Percentiles rank a stretch among this genome's conserved stretches.
phyloP scores from a whole-genome alignment of 2,329 filamentous ascomycete genomes.

The Aspergillus pseudotamarii region DNA sequence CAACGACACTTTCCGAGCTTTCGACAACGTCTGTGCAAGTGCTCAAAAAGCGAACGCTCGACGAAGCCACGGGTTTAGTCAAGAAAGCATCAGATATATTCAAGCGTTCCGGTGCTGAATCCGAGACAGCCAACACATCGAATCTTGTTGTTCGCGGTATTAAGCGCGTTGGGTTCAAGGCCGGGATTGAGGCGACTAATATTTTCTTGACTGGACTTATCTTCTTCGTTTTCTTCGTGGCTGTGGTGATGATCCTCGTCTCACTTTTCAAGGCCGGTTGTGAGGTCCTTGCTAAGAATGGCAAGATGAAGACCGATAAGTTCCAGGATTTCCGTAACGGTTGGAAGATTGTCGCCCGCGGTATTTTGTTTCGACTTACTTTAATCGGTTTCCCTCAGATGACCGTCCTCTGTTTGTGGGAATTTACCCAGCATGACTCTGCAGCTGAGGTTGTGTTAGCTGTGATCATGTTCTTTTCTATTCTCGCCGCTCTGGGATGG shows the following conservation, averaged over 20 bases:
- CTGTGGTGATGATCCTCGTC: constrained; percentile 72
- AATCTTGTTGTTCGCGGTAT: constrained; percentile 72
- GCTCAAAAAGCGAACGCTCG: constrained; percentile 63
- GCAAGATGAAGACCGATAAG: constrained; percentile 79
- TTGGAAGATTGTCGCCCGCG: constrained; percentile 90
- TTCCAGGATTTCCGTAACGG: constrained; percentile 93
- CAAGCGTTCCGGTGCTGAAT: constrained; percentile 54
- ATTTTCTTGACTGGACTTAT: constrained; percentile 88
- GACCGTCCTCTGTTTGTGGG: constrained; percentile 88
- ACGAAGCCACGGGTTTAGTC: constrained; percentile 33
- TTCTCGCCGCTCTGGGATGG: constrained; percentile 78
- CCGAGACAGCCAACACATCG: constrained; percentile 46
- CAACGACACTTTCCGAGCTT: constrained; percentile 74
- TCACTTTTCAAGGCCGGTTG: constrained; percentile 78
- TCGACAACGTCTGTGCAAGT: constrained; percentile 80
- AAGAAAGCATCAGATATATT: constrained; percentile 39
- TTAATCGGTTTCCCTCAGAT: constrained; percentile 92
- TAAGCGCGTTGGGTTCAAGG: constrained; percentile 83
- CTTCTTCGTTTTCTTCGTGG: constrained; percentile 85
- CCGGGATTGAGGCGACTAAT: constrained; percentile 84
- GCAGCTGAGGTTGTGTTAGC: constrained; percentile 83
- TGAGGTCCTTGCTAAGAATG: constrained; percentile 73
- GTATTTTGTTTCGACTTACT: constrained; percentile 86
- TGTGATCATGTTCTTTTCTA: constrained; percentile 83
- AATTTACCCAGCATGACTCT: constrained; percentile 84